Evolutionary conservation across 177 flowering plant genomes (phyloP), one percentile per base, ranked within the genome.

Genomic region (Vitis hybrid): DNA sequence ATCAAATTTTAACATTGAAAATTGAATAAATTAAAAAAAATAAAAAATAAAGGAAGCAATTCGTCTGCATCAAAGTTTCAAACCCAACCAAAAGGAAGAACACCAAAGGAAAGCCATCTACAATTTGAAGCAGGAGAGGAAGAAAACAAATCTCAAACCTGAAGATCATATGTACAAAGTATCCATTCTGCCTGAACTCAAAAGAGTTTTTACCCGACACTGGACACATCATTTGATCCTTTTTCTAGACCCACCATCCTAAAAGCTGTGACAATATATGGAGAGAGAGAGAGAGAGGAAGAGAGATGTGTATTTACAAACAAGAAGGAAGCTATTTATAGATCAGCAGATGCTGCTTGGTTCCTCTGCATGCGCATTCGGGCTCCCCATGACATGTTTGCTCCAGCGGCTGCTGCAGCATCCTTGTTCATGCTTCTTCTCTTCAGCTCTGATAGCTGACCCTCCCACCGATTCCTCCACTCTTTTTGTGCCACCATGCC

Each of bases 351-450:
- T 66, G 45, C 45, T 5, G 45, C 45, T 33, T 33, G 45, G 5
- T 33, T 33, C 75, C 77, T 81, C 70, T 82, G 86, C 64, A 79
- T 75, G 66, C 97, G 93, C 93, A 94, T 86, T 68, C 87, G 79
- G 69, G 95, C 97, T 51, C 79, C 98, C 98, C 98, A 92, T 0
- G 98, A 92, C 89, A 85, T 78, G 76, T 83, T 82, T 26, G 71
- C 82, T 15, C 70, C 61, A 3, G 82, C 67, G 76, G 82, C 81
- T 26, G 71, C 82, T 15, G 69, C 61, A 3, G 82, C 67, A 60
- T 82, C 84, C 73, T 75, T 87, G 76, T 73, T 57, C 81, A 55
- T 74, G 78, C 90, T 87, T 77, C 91, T 85, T 80, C 81, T 85
- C 87, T 89, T 89, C 70, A 92, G 76, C 78, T 74, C 97, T 15